Evolutionary conservation across 177 flowering plant genomes (phyloP).

Genomic region (Tripterygium wilfordii): DNA sequence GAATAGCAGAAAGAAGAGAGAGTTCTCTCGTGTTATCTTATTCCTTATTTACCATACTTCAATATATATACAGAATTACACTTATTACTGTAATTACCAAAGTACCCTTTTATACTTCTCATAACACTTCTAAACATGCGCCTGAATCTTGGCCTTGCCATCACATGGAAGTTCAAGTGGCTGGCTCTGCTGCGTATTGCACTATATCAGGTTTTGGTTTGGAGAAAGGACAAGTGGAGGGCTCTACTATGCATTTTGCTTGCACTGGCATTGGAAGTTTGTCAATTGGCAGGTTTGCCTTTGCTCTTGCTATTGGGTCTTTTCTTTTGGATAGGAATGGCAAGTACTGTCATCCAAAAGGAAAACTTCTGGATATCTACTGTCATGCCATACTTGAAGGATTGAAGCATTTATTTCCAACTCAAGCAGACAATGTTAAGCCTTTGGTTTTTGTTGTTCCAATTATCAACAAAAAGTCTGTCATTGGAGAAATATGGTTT

Average conservation of each 20-base stretch:
- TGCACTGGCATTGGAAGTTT: too few relatives aligned
- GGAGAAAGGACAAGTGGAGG: constrained; percentile 66
- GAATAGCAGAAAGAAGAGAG: too few relatives aligned
- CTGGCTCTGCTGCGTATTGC: constrained; percentile 58
- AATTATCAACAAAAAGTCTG: constrained; percentile 68
- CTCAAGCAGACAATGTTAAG: constrained; percentile 36
- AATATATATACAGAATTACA: too few relatives aligned
- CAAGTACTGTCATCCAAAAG: constrained; percentile 75
- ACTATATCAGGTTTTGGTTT: constrained; percentile 92
- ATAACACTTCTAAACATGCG: constrained; percentile 60
- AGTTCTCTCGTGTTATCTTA: too few relatives aligned
- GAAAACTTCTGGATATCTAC: constrained; percentile 89
- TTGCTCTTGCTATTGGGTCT: constrained; percentile 47
- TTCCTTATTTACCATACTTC: too few relatives aligned
- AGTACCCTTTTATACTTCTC: too few relatives aligned
- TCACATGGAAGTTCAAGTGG: constrained; percentile 64
- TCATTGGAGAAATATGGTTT: constrained; percentile 61
- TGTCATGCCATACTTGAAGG: constrained; percentile 43
- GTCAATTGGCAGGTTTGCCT: constrained; percentile 36
- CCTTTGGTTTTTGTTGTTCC: constrained; percentile 87
- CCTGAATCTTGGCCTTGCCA: constrained; percentile 91
- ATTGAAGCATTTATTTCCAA: constrained; percentile 48
- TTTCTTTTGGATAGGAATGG: constrained; percentile 28
- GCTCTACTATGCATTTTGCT: constrained; percentile 61
- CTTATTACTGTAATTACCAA: too few relatives aligned